Base-by-base conservation (phyloP, 1,284 basidiomycete genomes). In the Heliocybe sulcata region DNA sequence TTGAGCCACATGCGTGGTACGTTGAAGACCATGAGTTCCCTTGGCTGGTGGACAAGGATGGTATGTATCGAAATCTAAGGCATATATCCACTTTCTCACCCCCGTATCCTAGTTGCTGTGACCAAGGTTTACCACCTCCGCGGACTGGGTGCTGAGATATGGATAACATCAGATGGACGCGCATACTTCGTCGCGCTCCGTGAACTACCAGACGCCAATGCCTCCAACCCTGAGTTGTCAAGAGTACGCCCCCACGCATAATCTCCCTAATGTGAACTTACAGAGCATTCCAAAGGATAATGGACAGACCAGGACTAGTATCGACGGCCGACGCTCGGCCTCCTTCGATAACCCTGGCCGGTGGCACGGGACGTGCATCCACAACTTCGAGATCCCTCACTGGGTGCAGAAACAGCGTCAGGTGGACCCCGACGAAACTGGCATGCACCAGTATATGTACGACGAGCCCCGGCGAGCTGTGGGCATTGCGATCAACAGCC, bases 151-250 rank as follows among this genome's bases (percentile, higher is more conserved):
- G 78, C 83, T 12, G 90, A 92, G 67, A 82, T 82, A 0, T 92
- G 90, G 89, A 79, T 90, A 50, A 89, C 89, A 1, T 90, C 88
- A 2, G 89, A 92, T 59, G 89, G 89, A 38, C 72, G 88, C 59
- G 87, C 79, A 14, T 92, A 92, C 64, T 80, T 91, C 58, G 88
- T 90, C 3, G 81, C 81, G 56, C 71, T 90, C 19, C 72, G 71
- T 35, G 79, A 80, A 57, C 61, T 51, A 52, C 61, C 20, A 58
- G 25, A 22, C 6, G 4, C 26, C 52, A 38, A 14, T 35, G 31
- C 31, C 3, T n/a, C 31, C 27, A 25, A 52, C 6, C 27, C n/a
- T 11, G 31, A 31, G 26, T 11, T 35, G 27, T n/a, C 31, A 20
- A 8, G 33, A 8, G 31, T n/a, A 31, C 16, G 20, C 12, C 4